Evolutionary conservation across 371 early-diverging fungal species (phyloP), one percentile per base, ranked within the genome.

Genomic region (Circinella minor): DNA sequence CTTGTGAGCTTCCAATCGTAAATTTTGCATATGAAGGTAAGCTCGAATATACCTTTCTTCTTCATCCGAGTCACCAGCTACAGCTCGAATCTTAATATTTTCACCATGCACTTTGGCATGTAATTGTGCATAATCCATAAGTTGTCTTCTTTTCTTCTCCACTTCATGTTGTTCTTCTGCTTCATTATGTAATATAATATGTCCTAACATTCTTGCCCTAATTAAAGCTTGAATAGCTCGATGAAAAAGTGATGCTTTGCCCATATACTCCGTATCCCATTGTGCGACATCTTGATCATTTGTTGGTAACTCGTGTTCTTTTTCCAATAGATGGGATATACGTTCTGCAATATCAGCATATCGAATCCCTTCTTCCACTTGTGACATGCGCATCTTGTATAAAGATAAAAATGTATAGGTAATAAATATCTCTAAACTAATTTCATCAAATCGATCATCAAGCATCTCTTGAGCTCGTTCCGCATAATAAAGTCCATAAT

Each of bases 401-500:
- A 70, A 18, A 0, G 78, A 61, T 71, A 83, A 59, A 36, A 67
- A 78, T 3, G 54, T 55, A 66, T 72, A 80, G 0, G 75, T 70
- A 3, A 70, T 18, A 11, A 76, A 47, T 2, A 71, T 70, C 37
- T 83, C 83, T 38, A 83, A 20, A 10, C 37, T 68, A 18, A 68
- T 46, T n/a, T 79, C 72, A 51, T 83, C 83, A 62, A 83, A 81
- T 3, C 68, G 69, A 4, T 83, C 83, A 10, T 66, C 57, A 9
- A 78, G 43, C 37, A 74, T 37, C 4, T 76, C 74, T 6, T 74
- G 72, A 2, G 83, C 79, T 11, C 71, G 67, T 17, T 79, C 78
- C 27, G 71, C 77, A 38, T 76, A 83, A 47, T 71, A 81, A 20
- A 43, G 34, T 5, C 63, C 78, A 49, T 81, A 79, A 37, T 66